Evolutionary conservation across 768 basidiomycete species (phyloP).

Genomic region (Pholiota molesta): DNA sequence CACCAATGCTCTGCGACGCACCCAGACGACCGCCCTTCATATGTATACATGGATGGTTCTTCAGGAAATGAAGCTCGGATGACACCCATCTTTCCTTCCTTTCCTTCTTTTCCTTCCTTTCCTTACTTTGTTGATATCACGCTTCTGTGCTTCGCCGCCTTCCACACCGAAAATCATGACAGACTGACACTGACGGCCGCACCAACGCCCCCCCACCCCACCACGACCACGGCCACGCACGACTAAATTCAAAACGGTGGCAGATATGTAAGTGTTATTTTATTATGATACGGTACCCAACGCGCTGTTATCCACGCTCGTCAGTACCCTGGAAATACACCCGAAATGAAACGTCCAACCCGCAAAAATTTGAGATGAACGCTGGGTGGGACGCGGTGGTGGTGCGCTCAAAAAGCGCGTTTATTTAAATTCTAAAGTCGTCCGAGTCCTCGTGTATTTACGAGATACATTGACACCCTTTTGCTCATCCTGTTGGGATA

Average conservation of each 20-base stretch:
- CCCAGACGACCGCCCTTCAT: too few relatives aligned
- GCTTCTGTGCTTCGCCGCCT: not conserved
- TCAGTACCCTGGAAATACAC: not conserved
- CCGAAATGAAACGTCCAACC: slow-evolving; percentile 1
- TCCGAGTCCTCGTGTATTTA: not conserved
- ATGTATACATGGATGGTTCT: too few relatives aligned
- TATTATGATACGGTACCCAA: too few relatives aligned
- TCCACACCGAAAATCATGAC: not conserved
- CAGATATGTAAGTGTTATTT: not conserved
- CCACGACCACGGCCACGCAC: not conserved
- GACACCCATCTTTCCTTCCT: not conserved
- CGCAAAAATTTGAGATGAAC: not conserved
- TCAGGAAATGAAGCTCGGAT: not conserved
- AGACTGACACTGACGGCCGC: not conserved
- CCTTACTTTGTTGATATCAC: too few relatives aligned
- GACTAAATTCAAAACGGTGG: not conserved
- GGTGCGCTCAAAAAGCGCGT: not conserved
- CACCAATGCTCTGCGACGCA: too few relatives aligned
- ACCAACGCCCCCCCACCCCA: not conserved
- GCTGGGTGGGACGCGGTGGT: not conserved
- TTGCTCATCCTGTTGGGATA: too few relatives aligned
- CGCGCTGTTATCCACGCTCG: too few relatives aligned
- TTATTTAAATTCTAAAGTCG: not conserved
- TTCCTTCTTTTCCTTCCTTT: too few relatives aligned
- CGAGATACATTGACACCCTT: not conserved